phyloP scores from a whole-genome alignment of 1,284 basidiomycete species.

The Prillingera fragicola region DNA sequence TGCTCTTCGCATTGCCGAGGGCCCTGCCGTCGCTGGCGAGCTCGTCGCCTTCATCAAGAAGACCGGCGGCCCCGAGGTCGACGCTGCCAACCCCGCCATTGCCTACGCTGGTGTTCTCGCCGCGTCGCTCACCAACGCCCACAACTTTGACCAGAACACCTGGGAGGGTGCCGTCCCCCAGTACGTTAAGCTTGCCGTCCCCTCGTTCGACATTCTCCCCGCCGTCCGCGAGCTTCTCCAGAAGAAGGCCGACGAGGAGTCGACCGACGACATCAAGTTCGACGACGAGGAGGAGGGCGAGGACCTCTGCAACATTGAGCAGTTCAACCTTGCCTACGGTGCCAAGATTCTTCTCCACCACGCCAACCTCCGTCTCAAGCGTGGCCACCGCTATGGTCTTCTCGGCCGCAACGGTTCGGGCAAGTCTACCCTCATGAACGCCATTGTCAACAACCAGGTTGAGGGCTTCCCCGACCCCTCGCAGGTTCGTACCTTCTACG shows the following conservation, averaged over 20 bases:
- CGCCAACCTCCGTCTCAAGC: conserved; percentile 91
- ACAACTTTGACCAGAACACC: conserved; percentile 83
- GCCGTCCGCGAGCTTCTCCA: conserved; percentile 82
- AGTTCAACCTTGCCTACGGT: conserved; percentile 99
- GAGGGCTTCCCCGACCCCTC: conserved; percentile 87
- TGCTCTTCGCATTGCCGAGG: conserved; percentile 69
- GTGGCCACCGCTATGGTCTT: conserved; percentile 96
- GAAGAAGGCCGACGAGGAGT: conserved; percentile 74
- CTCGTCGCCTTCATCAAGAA: conserved; percentile 79
- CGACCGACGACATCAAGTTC: conserved; percentile 63
- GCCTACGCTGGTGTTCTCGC: conserved; percentile 74
- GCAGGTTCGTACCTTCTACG: conserved; percentile 97
- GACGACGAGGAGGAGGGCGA: conserved; percentile 97
- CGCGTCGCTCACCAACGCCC: conserved; percentile 76
- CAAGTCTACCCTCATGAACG: conserved; percentile 97
- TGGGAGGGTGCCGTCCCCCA: conserved; percentile 75
- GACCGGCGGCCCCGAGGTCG: conserved; percentile 54
- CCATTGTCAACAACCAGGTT: conserved; percentile 91
- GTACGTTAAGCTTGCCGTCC: conserved; percentile 65
- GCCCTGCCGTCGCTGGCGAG: conserved; percentile 59
- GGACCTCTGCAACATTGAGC: conserved; percentile 78
- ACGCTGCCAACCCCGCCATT: conserved; percentile 57
- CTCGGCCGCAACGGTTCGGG: conserved; percentile 98
- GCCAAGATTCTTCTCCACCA: conserved; percentile 98
- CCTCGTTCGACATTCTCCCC: conserved; percentile 61